A percentile compares a stretch with the other conserved stretches of the same genome.
These are phyloP conservation scores for Jasminum sambac DNA, from an alignment of 257 asterid genomes.

Conservation along the genomic window DNA sequence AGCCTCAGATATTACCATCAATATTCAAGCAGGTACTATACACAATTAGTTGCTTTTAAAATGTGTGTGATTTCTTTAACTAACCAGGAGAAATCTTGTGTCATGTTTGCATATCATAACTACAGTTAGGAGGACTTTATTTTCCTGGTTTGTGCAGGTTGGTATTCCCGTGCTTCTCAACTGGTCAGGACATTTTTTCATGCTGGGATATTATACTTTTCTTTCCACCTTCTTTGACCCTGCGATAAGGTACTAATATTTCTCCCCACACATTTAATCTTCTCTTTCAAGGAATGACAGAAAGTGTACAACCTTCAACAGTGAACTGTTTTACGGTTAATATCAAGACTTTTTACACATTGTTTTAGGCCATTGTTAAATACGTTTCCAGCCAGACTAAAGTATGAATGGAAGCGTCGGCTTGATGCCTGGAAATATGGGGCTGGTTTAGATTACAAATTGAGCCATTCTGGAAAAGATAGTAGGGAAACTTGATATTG, in stretches of 20 bases:
- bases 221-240: conserved; percentile 76
- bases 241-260: conserved; percentile 52
- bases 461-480: conserved; percentile 24
- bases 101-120: background rate
- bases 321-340: background rate
- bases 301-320: background rate
- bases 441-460: conserved; percentile 83
- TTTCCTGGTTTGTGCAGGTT: conserved; percentile 53
- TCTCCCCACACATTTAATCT: background rate
- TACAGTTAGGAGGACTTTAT: background rate
- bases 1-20: conserved; percentile 74
- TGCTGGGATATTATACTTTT: conserved; percentile 82
- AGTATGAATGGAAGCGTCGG: conserved; percentile 68
- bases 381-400: conserved; percentile 55
- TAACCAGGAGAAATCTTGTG: background rate
- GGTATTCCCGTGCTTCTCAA: conserved; percentile 75
- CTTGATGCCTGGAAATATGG: conserved; percentile 98
- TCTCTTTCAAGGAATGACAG: background rate
- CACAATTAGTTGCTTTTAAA: background rate
- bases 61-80: background rate
- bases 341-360: conserved; percentile 1
- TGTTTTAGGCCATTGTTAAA: conserved; percentile 54
- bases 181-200: conserved; percentile 83
- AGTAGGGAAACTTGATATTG: background rate
- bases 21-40: conserved; percentile 73